These are phyloP conservation scores for Ilex paraguariensis DNA, from an alignment of 305 asterid genomes.

Conservation along the genomic window DNA sequence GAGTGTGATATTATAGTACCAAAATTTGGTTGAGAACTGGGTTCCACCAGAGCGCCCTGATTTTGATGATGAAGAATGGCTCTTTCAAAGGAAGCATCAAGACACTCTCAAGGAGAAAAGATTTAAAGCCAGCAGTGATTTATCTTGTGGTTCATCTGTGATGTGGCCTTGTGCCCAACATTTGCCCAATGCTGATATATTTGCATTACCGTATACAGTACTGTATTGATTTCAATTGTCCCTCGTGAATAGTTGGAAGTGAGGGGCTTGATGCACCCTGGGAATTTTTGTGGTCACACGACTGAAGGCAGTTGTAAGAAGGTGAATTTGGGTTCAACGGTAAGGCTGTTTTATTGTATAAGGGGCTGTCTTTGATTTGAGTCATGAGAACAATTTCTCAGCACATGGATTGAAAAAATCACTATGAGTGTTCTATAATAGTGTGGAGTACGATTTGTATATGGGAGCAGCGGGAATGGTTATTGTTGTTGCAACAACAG, in stretches of 20 bases:
- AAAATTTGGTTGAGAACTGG: slow-evolving; percentile 38
- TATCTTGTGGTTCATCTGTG: slow-evolving; percentile 19
- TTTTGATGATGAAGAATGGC: slow-evolving; percentile 43
- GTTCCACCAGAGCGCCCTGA: slow-evolving; percentile 26
- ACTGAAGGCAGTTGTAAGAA: no score
- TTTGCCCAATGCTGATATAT: slow-evolving; percentile 27
- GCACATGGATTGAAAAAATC: no score
- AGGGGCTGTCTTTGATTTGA: no score
- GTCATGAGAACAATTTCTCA: no score
- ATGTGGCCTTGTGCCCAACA: slow-evolving; percentile 33
- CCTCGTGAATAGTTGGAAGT: not conserved
- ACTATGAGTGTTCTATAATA: no score
- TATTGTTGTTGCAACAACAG: no score
- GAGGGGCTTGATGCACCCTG: not conserved
- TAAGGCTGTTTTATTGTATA: no score
- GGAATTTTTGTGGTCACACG: not conserved
- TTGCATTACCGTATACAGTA: slow-evolving; percentile 36
- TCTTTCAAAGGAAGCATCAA: slow-evolving; percentile 25
- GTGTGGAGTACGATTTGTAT: no score
- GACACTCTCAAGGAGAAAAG: slow-evolving; percentile 15
- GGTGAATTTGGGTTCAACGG: no score
- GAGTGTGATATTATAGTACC: slow-evolving; percentile 27
- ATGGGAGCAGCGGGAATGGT: no score
- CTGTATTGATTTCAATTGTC: slow-evolving; percentile 29
- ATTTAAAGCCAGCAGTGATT: slow-evolving; percentile 4